These are phyloP conservation scores for Dunaliella primolecta DNA, from an alignment of 139 green algal genomes.

Conservation along the genomic window DNA sequence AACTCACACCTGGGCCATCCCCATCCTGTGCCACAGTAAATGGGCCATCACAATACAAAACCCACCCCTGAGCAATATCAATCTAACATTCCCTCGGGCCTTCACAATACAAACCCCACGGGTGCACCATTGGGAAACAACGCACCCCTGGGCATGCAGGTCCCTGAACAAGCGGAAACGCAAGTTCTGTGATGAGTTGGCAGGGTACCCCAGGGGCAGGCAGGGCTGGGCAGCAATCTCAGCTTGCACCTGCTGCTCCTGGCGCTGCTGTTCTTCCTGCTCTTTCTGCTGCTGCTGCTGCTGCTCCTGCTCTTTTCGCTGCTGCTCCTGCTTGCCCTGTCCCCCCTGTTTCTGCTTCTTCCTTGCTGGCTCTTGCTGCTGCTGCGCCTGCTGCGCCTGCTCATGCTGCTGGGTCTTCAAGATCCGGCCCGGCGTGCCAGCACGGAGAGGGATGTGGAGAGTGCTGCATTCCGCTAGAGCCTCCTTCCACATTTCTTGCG, in stretches of 20 bases:
- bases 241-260: background rate
- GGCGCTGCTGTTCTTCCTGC: background rate
- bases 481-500: background rate
- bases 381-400: background rate
- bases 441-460: background rate
- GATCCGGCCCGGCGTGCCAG: background rate
- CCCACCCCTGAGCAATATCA: too few species aligned
- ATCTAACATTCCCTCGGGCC: too few species aligned
- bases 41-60: too few species aligned
- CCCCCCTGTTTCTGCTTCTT: background rate
- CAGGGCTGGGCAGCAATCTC: background rate
- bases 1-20: too few species aligned
- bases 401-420: background rate
- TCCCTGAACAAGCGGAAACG: slow-evolving; percentile 7
- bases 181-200: background rate
- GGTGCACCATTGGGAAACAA: too few species aligned
- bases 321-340: background rate
- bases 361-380: background rate
- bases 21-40: too few species aligned
- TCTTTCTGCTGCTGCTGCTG: background rate
- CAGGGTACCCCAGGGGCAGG: background rate
- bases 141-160: slow-evolving; percentile 12
- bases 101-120: too few species aligned
- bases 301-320: background rate
- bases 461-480: background rate